These are phyloP conservation scores for Pseudocercospora macadamiae DNA, from an alignment of 2,329 filamentous ascomycete genomes.

Conservation along the genomic window DNA sequence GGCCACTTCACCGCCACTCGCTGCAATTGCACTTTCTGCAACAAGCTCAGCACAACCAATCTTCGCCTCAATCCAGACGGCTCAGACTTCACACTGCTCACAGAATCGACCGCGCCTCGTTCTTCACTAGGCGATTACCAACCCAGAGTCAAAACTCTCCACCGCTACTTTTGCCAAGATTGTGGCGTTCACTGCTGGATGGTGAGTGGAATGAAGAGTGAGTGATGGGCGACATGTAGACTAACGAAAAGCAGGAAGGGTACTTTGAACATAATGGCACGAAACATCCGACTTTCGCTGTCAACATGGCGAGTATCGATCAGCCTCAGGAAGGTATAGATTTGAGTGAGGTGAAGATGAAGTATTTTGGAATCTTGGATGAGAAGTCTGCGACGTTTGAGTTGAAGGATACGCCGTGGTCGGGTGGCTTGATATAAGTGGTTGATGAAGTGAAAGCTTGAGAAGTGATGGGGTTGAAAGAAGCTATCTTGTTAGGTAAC, in stretches of 20 bases:
- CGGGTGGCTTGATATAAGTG: constrained; percentile 1
- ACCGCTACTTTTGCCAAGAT: constrained; percentile 11
- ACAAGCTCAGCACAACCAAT: background rate
- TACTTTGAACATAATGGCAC: constrained; percentile 11
- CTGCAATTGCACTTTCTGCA: constrained; percentile 20
- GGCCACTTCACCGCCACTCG: constrained; percentile 10
- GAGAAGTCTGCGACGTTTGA: constrained; percentile 1
- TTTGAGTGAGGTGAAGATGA: constrained; percentile 19
- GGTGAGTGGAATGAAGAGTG: no score
- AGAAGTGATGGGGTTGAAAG: background rate
- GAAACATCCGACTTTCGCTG: constrained; percentile 11
- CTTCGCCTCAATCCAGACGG: background rate
- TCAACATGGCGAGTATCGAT: constrained; percentile 25
- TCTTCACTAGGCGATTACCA: constrained; percentile 10
- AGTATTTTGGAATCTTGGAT: constrained; percentile 21
- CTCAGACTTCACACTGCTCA: constrained; percentile 7
- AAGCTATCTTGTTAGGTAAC: background rate
- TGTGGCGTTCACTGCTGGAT: constrained; percentile 16
- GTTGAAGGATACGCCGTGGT: constrained; percentile 10
- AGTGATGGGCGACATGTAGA: no score
- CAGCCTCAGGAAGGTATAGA: constrained; percentile 23
- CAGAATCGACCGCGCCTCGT: constrained; percentile 1
- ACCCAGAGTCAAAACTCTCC: constrained; percentile 4
- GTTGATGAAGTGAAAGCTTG: no score
- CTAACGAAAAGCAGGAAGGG: no score